phyloP scores from a whole-genome alignment of 2,329 filamentous ascomycete species.

The Hypoxylon sp. region DNA sequence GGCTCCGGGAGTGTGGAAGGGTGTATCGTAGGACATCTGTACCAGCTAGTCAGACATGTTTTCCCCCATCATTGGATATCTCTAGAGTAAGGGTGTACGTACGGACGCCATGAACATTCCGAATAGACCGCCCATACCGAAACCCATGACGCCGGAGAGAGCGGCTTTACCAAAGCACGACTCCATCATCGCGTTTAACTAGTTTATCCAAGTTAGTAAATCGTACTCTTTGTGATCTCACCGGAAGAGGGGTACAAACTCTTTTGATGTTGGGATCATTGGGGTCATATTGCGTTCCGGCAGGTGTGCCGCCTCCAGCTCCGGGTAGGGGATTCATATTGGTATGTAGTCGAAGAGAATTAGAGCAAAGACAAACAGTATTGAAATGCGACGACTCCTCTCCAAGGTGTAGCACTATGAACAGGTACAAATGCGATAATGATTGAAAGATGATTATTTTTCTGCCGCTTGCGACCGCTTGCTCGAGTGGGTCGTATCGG shows the following conservation, averaged over 20 bases:
- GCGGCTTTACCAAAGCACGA: conserved; percentile 90
- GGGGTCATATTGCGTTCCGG: conserved; percentile 51
- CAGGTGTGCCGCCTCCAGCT: conserved; percentile 40
- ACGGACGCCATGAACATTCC: conserved; percentile 98
- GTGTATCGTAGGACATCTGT: conserved; percentile 98
- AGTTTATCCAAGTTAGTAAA: conserved; percentile 31
- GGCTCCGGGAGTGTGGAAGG: conserved; percentile 70
- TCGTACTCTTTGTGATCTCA: not conserved
- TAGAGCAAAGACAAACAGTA: not conserved
- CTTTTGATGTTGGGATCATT: conserved; percentile 69
- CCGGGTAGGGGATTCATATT: conserved; percentile 53
- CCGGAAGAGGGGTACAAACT: conserved; percentile 54
- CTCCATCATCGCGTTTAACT: conserved; percentile 91
- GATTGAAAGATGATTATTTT: conserved; percentile 44
- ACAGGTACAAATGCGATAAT: conserved; percentile 38
- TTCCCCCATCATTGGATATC: not conserved
- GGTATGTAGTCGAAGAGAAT: not conserved
- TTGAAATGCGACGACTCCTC: conserved; percentile 17
- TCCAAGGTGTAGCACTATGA: conserved; percentile 17
- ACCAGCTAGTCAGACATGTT: conserved; percentile 12
- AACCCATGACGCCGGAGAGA: conserved; percentile 93
- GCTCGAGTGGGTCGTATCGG: conserved; percentile 2
- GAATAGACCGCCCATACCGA: conserved; percentile 92
- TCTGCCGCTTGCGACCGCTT: conserved; percentile 49
- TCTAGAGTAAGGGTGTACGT: conserved; percentile 58